Evolutionary conservation across 2,329 filamentous ascomycete species (phyloP).

Genomic region (Phyllosticta capitalensis): DNA sequence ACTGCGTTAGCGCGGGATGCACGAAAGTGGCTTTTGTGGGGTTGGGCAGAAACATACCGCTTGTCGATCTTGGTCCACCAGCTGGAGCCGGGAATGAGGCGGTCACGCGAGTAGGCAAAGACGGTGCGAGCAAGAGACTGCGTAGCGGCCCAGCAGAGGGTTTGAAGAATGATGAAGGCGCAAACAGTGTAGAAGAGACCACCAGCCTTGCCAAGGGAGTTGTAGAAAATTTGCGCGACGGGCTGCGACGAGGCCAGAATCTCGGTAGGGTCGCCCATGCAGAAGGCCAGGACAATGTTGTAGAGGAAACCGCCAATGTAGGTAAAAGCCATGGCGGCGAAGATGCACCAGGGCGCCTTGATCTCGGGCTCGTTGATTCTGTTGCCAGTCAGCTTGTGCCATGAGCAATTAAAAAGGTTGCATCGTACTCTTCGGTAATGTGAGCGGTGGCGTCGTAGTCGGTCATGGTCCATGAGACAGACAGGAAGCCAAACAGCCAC

Average conservation of each 20-base stretch:
- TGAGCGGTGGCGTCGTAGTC: slow-evolving; percentile 41
- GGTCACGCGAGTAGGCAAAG: slow-evolving; percentile 47
- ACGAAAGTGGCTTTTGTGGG: background rate
- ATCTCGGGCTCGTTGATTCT: slow-evolving; percentile 39
- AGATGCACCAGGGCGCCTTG: slow-evolving; percentile 48
- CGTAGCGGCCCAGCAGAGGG: slow-evolving; percentile 49
- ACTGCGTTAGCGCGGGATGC: background rate
- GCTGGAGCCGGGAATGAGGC: slow-evolving; percentile 38
- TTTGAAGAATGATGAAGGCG: slow-evolving; percentile 49
- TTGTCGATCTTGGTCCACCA: slow-evolving; percentile 43
- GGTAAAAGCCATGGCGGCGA: slow-evolving; percentile 46
- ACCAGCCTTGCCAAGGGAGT: slow-evolving; percentile 44
- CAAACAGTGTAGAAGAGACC: slow-evolving; percentile 48
- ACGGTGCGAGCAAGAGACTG: slow-evolving; percentile 45
- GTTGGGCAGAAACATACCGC: slow-evolving; percentile 10
- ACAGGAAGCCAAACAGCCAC: slow-evolving; percentile 52
- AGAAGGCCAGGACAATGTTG: slow-evolving; percentile 50
- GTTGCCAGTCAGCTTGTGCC: slow-evolving; percentile 12
- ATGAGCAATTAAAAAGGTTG: slow-evolving; percentile 34
- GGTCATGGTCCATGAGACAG: slow-evolving; percentile 53
- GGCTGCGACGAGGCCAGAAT: slow-evolving; percentile 42
- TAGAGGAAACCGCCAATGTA: slow-evolving; percentile 48
- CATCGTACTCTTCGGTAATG: slow-evolving; percentile 13
- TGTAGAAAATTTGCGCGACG: slow-evolving; percentile 49
- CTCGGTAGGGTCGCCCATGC: slow-evolving; percentile 42